These are phyloP conservation scores for Biscutella laevigata DNA, from an alignment of 441 rosid species.

Conservation along the genomic window DNA sequence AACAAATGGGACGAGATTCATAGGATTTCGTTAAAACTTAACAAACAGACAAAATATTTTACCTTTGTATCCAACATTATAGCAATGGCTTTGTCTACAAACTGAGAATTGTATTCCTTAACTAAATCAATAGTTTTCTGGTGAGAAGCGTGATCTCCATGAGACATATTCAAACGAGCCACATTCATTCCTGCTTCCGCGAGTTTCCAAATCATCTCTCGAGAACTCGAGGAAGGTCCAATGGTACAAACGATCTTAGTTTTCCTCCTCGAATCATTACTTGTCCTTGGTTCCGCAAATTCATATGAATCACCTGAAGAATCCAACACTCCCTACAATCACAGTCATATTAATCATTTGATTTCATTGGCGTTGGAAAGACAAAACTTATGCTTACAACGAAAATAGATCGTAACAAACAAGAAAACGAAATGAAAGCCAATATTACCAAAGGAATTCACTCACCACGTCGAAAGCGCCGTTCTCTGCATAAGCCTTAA, in stretches of 20 bases:
- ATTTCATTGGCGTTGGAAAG: no score
- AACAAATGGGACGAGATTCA: background rate
- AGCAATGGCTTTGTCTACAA: slow-evolving; percentile 70
- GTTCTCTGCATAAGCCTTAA: slow-evolving; percentile 27
- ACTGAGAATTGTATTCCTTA: slow-evolving; percentile 78
- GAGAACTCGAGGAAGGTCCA: slow-evolving; percentile 86
- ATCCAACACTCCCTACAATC: slow-evolving; percentile 44
- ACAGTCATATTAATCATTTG: no score
- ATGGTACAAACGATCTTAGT: slow-evolving; percentile 90
- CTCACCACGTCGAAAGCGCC: slow-evolving; percentile 37
- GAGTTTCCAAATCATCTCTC: slow-evolving; percentile 92
- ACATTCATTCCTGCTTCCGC: slow-evolving; percentile 94
- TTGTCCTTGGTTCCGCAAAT: slow-evolving; percentile 27
- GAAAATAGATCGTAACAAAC: no score
- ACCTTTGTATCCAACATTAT: slow-evolving; percentile 96
- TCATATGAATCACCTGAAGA: slow-evolving; percentile 22
- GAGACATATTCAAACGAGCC: slow-evolving; percentile 95
- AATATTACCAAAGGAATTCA: background rate
- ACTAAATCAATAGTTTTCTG: slow-evolving; percentile 80
- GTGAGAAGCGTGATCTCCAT: slow-evolving; percentile 91
- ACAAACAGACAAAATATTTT: background rate
- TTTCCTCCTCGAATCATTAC: slow-evolving; percentile 44
- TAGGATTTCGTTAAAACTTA: background rate
- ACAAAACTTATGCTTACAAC: no score
- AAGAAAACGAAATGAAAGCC: background rate